A percentile compares a stretch with the other conserved stretches of the same genome.
Evolutionary conservation across 441 rosid genomes (phyloP).

Genomic region (Corymbia calophylla): DNA sequence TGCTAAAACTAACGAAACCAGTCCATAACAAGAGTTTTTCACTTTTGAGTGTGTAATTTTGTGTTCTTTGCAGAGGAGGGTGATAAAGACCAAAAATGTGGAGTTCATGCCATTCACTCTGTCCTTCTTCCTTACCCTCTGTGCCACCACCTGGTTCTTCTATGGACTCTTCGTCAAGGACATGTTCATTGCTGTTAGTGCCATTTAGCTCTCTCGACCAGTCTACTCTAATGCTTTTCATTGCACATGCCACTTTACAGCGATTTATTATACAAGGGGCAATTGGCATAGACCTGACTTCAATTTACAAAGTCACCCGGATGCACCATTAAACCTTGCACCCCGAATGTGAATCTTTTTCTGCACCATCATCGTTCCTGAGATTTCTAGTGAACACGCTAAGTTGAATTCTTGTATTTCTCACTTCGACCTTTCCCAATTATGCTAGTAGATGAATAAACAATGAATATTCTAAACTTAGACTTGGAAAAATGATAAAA

Average conservation of each 20-base stretch:
- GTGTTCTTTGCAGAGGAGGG: constrained; percentile 38
- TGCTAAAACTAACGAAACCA: neutral
- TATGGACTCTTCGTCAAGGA: constrained; percentile 58
- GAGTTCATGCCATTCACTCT: constrained; percentile 63
- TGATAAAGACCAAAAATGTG: constrained; percentile 59
- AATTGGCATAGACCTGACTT: neutral
- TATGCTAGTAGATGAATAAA: neutral
- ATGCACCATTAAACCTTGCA: neutral
- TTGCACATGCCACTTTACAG: neutral
- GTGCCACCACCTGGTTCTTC: constrained; percentile 60
- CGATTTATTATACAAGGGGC: neutral
- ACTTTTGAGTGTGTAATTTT: neutral
- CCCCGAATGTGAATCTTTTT: neutral
- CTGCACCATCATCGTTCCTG: neutral
- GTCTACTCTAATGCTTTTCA: neutral
- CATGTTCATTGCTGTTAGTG: constrained; percentile 52
- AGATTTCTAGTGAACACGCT: neutral
- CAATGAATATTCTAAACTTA: neutral
- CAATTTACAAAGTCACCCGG: neutral
- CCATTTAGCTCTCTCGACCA: neutral
- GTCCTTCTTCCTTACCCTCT: constrained; percentile 57
- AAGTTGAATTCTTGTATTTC: neutral
- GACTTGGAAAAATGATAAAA: neutral
- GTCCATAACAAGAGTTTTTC: neutral
- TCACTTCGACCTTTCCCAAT: neutral